Base-by-base conservation (phyloP, 176 grass and related monocot species). In the Eleusine coracana region DNA sequence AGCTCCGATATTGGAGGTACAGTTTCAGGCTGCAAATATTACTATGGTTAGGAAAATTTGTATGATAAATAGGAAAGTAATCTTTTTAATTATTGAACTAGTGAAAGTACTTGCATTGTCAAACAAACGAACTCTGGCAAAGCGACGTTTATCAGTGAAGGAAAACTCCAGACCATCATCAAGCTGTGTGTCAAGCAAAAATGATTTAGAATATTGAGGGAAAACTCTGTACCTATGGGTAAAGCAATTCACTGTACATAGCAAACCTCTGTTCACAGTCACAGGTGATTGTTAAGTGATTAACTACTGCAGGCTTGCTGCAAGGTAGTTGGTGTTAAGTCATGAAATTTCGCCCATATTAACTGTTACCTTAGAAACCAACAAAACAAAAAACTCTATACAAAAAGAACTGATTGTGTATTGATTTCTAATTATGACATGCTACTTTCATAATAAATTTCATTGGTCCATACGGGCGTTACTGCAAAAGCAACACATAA, bases 81-180 rank as follows among this genome's bases (percentile, higher is more conserved):
- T 36, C 6, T 83, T 63, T 63, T 15, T 29, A 5, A 72, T 29
- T 38, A 83, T 56, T 16, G 20, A 77, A 79, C 67, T 10, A 51
- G 6, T 86, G 21, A 37, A 62, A 82, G 25, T 41, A 83, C 60
- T 63, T 88, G 93, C 92, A 93, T 98, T 82, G 31, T 95, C 87
- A 87, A 93, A 86, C 45, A 95, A 93, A 58, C 92, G 87, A 85
- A 98, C 89, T 88, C 79, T 88, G 63, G 89, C 96, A 88, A 98
- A 95, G 13, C 96, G 92, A 55, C 92, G 91, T 84, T 95, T 98
- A 89, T 98, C 96, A 71, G 92, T 98, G 87, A 98, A 98, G 70
- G 92, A 98, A 66, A 98, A 93, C 73, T 98, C 92, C 61, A 98
- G 66, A 68, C 96, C 92, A 83, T 98, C 96, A 91, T 93, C 92